Conservation (phyloP, 108 stramenopile species). For the Discostella pseudostelligera region DNA sequence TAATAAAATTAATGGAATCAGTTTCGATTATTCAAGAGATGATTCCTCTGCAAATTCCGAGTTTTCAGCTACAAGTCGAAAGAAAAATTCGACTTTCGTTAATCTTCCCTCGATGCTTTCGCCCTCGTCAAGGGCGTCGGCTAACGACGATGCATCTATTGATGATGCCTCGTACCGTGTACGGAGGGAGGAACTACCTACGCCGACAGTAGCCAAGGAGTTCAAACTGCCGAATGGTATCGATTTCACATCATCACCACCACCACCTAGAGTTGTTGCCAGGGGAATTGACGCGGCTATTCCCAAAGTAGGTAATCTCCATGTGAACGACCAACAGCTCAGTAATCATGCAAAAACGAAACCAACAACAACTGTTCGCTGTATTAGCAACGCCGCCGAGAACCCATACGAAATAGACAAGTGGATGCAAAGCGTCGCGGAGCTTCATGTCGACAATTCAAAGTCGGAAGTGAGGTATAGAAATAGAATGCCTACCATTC, state of each 20-base stretch:
- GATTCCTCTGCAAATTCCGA: slow-evolving; percentile 9
- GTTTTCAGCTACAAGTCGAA: slow-evolving; percentile 1
- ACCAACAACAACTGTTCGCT: slow-evolving; percentile 39
- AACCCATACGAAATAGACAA: slow-evolving; percentile 64
- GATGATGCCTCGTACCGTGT: slow-evolving; percentile 14
- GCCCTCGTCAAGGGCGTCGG: slow-evolving; percentile 10
- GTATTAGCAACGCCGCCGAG: slow-evolving; percentile 68
- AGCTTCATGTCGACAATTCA: slow-evolving; percentile 68
- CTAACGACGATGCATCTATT: slow-evolving; percentile 8
- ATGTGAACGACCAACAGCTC: slow-evolving; percentile 80
- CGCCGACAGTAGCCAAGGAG: slow-evolving; percentile 47
- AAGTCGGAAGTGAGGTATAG: slow-evolving; percentile 64
- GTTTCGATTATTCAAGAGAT: slow-evolving; percentile 6
- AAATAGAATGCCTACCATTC: slow-evolving; percentile 71
- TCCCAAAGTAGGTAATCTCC: slow-evolving; percentile 65
- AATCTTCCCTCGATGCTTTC: slow-evolving; percentile 15
- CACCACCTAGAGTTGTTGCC: slow-evolving; percentile 57
- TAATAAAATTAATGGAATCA: not conserved
- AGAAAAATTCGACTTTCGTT: not conserved
- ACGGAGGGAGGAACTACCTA: slow-evolving; percentile 22
- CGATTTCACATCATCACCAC: slow-evolving; percentile 74
- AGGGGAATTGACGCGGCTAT: slow-evolving; percentile 72
- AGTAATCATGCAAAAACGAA: slow-evolving; percentile 65
- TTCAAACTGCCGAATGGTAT: slow-evolving; percentile 56
- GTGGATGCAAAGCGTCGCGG: slow-evolving; percentile 74